phyloP scores from a whole-genome alignment of 768 basidiomycete species.

The Mrakia blollopis region DNA sequence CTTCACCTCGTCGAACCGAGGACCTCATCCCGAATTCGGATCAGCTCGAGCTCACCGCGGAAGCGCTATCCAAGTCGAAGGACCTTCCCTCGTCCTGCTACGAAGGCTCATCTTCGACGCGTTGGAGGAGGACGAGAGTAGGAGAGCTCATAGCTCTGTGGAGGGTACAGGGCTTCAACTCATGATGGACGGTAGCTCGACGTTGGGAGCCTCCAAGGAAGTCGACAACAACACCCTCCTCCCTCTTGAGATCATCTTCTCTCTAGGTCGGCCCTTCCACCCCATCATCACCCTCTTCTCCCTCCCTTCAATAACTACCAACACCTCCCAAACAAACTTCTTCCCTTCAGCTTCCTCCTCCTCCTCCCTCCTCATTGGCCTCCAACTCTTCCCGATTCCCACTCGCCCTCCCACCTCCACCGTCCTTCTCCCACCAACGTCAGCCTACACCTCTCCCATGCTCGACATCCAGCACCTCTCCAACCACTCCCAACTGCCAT shows the following conservation, averaged over 20 bases:
- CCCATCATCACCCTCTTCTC: background rate
- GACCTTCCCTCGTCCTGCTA: background rate
- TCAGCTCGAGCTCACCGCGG: no score
- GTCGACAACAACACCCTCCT: no score
- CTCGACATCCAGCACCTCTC: no score
- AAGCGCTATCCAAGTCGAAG: no score
- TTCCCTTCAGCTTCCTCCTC: background rate
- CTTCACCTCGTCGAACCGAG: no score
- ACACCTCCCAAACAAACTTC: background rate
- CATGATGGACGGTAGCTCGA: background rate
- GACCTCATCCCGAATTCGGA: no score
- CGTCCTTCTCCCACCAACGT: background rate
- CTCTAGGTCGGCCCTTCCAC: no score
- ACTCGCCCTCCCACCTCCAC: no score
- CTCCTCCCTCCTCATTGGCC: background rate
- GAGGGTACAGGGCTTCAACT: background rate
- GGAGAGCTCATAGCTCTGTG: no score
- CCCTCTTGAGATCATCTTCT: no score
- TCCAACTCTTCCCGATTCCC: background rate
- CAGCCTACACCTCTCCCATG: background rate
- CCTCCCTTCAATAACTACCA: background rate
- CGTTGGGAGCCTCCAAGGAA: no score
- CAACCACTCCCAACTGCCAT: background rate
- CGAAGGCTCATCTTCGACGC: no score
- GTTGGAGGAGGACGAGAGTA: background rate